These are phyloP conservation scores for Globisporangium cystogenes DNA, from an alignment of 352 stramenopile species.

Conservation along the genomic window DNA sequence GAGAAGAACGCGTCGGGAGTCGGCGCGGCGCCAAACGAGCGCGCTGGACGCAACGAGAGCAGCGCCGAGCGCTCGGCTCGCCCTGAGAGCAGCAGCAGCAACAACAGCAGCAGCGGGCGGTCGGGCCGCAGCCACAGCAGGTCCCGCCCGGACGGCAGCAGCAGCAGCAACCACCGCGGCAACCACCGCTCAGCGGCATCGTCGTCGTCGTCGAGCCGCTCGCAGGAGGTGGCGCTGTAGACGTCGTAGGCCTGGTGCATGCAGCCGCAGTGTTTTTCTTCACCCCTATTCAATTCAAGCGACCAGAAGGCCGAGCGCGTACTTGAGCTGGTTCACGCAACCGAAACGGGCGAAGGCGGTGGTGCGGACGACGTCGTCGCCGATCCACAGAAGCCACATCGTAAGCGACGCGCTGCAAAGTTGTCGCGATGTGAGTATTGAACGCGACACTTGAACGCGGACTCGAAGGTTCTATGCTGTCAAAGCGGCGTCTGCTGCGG, in stretches of 20 bases:
- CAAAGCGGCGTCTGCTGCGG: no score
- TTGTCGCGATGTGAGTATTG: no score
- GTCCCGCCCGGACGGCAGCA: constrained; percentile 21
- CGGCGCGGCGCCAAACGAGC: constrained; percentile 3
- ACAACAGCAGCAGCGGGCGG: background rate
- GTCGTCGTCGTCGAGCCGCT: constrained; percentile 20
- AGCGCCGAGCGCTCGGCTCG: constrained; percentile 7
- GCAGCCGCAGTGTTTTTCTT: no score
- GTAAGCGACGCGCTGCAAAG: no score
- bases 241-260: background rate
- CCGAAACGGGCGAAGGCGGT: no score
- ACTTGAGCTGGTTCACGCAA: no score
- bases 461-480: no score
- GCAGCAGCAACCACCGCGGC: constrained; percentile 12
- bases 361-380: no score
- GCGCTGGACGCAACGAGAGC: constrained; percentile 8
- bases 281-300: background rate
- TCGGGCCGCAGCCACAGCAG: constrained; percentile 11
- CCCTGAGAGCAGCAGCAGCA: constrained; percentile 6
- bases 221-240: constrained; percentile 24
- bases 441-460: no score
- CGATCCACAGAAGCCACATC: no score
- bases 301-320: no score
- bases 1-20: constrained; percentile 50
- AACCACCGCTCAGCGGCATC: constrained; percentile 22